phyloP scores from a whole-genome alignment of 345 rosid genomes.

The Pistacia vera region DNA sequence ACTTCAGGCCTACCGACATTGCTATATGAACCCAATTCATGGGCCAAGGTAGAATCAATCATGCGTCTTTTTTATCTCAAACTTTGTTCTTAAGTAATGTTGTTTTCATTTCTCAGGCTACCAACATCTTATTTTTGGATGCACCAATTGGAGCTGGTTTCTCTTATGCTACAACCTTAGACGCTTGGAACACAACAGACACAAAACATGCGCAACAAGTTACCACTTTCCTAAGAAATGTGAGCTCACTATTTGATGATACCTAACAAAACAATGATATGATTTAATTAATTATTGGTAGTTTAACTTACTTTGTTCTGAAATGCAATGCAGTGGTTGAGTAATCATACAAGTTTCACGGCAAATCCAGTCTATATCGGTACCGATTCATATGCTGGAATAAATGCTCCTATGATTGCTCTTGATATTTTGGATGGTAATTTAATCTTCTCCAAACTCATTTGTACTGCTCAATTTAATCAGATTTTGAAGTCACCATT shows the following conservation, averaged over 20 bases:
- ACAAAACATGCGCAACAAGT: conserved; percentile 8
- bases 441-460: neutral
- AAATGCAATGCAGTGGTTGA: conserved; percentile 30
- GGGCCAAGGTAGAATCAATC: conserved; percentile 28
- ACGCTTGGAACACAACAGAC: conserved; percentile 17
- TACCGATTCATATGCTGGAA: conserved; percentile 47
- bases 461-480: neutral
- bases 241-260: neutral
- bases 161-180: conserved; percentile 16
- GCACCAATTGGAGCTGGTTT: conserved; percentile 21
- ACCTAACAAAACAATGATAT: neutral
- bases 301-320: neutral
- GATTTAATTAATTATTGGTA: neutral
- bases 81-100: neutral
- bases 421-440: conserved; percentile 34
- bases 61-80: neutral
- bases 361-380: conserved; percentile 27
- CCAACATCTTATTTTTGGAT: conserved; percentile 22
- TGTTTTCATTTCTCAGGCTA: conserved; percentile 5
- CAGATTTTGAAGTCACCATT: neutral
- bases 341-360: conserved; percentile 32
- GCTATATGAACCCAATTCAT: conserved; percentile 19
- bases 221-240: conserved; percentile 14
- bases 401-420: conserved; percentile 23
- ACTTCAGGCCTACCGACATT: conserved; percentile 23